phyloP scores from a whole-genome alignment of 805 yeast genomes.

The Candida golubevii region DNA sequence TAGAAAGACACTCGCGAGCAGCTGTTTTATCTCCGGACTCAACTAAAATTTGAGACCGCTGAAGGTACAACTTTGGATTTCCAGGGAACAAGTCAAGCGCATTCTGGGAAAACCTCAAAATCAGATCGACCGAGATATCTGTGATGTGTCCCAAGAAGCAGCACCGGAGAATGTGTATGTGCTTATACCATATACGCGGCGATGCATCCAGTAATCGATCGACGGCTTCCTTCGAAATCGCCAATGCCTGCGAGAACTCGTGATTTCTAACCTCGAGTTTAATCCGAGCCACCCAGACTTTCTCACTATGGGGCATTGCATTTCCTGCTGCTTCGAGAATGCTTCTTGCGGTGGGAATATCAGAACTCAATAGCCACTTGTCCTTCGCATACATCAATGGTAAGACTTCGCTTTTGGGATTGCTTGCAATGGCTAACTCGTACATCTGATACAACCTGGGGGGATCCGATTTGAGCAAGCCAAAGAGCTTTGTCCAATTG shows the following conservation, averaged over 20 bases:
- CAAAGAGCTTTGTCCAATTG: slow-evolving; percentile 48
- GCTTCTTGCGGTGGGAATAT: slow-evolving; percentile 47
- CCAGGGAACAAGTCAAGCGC: slow-evolving; percentile 50
- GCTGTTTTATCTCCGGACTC: slow-evolving; percentile 19
- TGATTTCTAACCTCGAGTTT: slow-evolving; percentile 52
- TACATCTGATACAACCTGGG: slow-evolving; percentile 33
- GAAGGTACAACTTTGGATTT: slow-evolving; percentile 53
- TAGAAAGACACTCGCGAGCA: slow-evolving; percentile 46
- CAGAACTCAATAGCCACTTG: slow-evolving; percentile 47
- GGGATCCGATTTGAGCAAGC: slow-evolving; percentile 23
- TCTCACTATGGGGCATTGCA: slow-evolving; percentile 43
- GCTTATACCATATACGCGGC: slow-evolving; percentile 59
- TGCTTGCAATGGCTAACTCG: slow-evolving; percentile 47
- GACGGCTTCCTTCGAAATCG: slow-evolving; percentile 24
- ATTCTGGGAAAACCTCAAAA: slow-evolving; percentile 29
- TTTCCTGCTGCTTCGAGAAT: slow-evolving; percentile 49
- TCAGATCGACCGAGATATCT: slow-evolving; percentile 14
- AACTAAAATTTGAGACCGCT: slow-evolving; percentile 54
- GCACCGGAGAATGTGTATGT: slow-evolving; percentile 48
- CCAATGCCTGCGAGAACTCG: slow-evolving; percentile 29
- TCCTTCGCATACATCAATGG: slow-evolving; percentile 73
- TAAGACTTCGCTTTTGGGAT: slow-evolving; percentile 49
- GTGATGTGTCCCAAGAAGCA: slow-evolving; percentile 16
- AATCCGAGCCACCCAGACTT: slow-evolving; percentile 68
- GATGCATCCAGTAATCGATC: slow-evolving; percentile 15